These are phyloP conservation scores for Fusarium pseudoanthophilum DNA, from an alignment of 2,329 filamentous ascomycete species.

Conservation along the genomic window DNA sequence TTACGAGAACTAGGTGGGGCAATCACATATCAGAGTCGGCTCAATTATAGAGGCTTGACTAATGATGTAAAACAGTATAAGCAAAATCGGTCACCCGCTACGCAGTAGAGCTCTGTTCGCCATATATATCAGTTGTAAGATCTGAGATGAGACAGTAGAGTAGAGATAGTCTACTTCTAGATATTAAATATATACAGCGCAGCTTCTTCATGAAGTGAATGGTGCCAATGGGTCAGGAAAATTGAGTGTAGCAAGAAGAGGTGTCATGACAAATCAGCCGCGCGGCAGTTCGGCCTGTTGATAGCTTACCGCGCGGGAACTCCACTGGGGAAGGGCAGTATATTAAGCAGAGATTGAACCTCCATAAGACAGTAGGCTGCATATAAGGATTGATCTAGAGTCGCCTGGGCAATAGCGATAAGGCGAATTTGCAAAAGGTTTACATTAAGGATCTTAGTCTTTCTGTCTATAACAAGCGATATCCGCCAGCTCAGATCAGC, in stretches of 20 bases:
- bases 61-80: background rate
- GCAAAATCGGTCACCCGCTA: rapidly evolving
- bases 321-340: background rate
- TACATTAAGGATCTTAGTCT: background rate
- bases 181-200: rapidly evolving
- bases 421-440: background rate
- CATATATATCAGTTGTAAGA: rapidly evolving
- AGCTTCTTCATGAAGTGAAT: background rate
- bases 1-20: background rate
- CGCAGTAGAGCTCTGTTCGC: background rate
- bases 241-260: background rate
- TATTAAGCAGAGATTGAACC: background rate
- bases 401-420: rapidly evolving
- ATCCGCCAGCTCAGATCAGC: background rate
- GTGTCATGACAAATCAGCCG: background rate
- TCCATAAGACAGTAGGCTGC: background rate
- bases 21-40: background rate
- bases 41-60: rapidly evolving
- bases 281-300: background rate
- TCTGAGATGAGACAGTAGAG: rapidly evolving
- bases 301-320: background rate
- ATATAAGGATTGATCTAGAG: background rate
- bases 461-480: background rate
- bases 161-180: background rate
- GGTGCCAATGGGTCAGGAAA: background rate